These are phyloP conservation scores for Elasticomyces elasticus DNA, from an alignment of 495 filamentous ascomycete species.

Conservation along the genomic window DNA sequence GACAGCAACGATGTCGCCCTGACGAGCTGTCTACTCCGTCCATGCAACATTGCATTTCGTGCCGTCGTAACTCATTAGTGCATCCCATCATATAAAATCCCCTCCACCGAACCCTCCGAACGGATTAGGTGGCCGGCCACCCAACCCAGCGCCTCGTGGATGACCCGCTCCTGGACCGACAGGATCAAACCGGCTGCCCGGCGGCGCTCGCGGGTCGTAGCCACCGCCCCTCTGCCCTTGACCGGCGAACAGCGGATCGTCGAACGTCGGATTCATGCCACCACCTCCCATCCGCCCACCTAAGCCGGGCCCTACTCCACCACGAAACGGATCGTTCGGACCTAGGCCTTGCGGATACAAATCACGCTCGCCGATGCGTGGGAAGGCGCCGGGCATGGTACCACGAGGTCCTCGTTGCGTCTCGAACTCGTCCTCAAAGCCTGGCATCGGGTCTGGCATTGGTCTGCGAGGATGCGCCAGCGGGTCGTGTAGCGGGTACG, in stretches of 20 bases:
- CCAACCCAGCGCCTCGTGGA: slow-evolving; percentile 19
- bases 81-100: slow-evolving; percentile 64
- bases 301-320: slow-evolving; percentile 44
- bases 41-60: too few relatives aligned
- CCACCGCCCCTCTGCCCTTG: slow-evolving; percentile 41
- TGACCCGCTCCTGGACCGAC: slow-evolving; percentile 55
- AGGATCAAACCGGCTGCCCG: slow-evolving; percentile 68
- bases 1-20: too few relatives aligned
- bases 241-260: slow-evolving; percentile 71
- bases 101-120: slow-evolving; percentile 56
- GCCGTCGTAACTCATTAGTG: too few relatives aligned
- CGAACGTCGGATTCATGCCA: slow-evolving; percentile 94
- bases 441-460: slow-evolving; percentile 63
- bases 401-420: slow-evolving; percentile 58
- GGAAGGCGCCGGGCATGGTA: slow-evolving; percentile 26
- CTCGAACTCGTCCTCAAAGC: slow-evolving; percentile 90
- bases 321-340: slow-evolving; percentile 69
- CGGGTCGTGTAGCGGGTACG: slow-evolving; percentile 59
- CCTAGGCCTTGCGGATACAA: slow-evolving; percentile 81
- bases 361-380: slow-evolving; percentile 68
- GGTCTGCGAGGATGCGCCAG: slow-evolving; percentile 52
- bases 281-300: slow-evolving; percentile 43
- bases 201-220: slow-evolving; percentile 48
- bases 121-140: slow-evolving; percentile 41
- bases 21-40: too few relatives aligned